Conservation (phyloP, 163 green algal genomes). For the Prototheca cutis region DNA sequence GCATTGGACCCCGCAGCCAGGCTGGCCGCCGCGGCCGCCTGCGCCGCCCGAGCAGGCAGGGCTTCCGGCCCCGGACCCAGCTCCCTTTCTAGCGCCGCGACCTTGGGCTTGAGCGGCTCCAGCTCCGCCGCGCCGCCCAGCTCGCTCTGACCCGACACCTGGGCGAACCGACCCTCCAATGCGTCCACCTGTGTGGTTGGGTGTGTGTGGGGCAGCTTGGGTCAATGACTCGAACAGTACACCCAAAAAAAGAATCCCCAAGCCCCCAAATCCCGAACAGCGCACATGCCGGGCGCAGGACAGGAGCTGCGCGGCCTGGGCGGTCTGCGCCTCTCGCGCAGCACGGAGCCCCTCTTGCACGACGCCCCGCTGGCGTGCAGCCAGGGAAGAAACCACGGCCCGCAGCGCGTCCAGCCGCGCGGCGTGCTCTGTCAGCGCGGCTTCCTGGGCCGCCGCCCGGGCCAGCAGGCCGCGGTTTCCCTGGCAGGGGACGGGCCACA, state of each 20-base stretch:
- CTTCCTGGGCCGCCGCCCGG: slow-evolving; percentile 32
- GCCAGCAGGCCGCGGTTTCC: slow-evolving; percentile 59
- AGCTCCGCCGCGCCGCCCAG: slow-evolving; percentile 3
- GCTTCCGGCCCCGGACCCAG: slow-evolving; percentile 21
- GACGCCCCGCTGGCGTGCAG: slow-evolving; percentile 21
- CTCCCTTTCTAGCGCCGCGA: slow-evolving; percentile 34
- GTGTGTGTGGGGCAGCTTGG: not conserved
- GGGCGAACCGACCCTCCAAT: slow-evolving; percentile 53
- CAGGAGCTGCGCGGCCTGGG: slow-evolving; percentile 49
- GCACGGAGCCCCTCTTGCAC: slow-evolving; percentile 22
- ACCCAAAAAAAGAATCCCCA: not conserved
- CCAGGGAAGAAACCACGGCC: slow-evolving; percentile 16
- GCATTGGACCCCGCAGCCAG: slow-evolving; percentile 19
- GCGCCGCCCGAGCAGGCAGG: slow-evolving; percentile 24
- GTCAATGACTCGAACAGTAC: not conserved
- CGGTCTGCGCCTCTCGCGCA: slow-evolving; percentile 39
- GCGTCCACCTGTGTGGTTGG: slow-evolving; percentile 30
- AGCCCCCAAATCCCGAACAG: not conserved
- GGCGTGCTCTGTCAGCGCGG: slow-evolving; percentile 39
- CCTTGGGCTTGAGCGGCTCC: slow-evolving; percentile 17
- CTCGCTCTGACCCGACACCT: slow-evolving; percentile 28
- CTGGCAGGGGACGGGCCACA: slow-evolving; percentile 56
- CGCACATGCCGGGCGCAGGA: slow-evolving; percentile 33
- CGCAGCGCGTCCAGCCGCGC: slow-evolving; percentile 26
- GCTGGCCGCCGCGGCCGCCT: slow-evolving; percentile 28